Percentiles rank a stretch among this genome's conserved stretches.
phyloP scores from a whole-genome alignment of 1,139 yeast genomes.

The Diutina pseudorugosa region DNA sequence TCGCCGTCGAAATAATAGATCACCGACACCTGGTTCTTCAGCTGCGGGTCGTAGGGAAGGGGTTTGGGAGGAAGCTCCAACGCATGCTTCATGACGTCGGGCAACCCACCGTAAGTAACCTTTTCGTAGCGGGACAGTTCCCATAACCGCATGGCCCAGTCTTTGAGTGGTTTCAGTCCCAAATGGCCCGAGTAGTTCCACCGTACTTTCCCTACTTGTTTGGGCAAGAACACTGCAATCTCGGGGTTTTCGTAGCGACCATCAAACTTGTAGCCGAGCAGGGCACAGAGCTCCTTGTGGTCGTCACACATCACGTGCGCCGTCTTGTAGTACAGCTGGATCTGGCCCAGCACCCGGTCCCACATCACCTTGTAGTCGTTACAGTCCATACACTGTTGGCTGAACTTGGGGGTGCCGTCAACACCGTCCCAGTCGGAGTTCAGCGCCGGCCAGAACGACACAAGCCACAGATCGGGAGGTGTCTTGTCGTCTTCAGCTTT shows the following conservation, averaged over 20 bases:
- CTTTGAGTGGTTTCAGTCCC: conserved; percentile 18
- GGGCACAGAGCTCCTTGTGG: conserved; percentile 36
- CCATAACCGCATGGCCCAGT: conserved; percentile 20
- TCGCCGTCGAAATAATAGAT: conserved; percentile 44
- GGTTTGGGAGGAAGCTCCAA: conserved; percentile 13
- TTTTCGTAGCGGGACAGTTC: conserved; percentile 27
- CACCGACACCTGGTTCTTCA: conserved; percentile 32
- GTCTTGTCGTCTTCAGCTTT: conserved; percentile 6
- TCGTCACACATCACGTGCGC: conserved; percentile 51
- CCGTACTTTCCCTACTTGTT: conserved; percentile 20
- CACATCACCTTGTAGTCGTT: conserved; percentile 39
- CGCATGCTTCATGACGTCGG: conserved; percentile 23
- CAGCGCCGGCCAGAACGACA: conserved; percentile 54
- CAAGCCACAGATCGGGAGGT: conserved; percentile 30
- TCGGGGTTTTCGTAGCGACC: conserved; percentile 13
- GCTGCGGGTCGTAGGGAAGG: conserved; percentile 4
- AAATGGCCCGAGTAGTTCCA: conserved; percentile 22
- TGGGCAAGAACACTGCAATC: conserved; percentile 30
- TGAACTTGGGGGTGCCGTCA: conserved; percentile 14
- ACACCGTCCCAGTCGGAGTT: conserved; percentile 24
- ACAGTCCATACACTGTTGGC: conserved; percentile 34
- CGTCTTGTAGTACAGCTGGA: conserved; percentile 29
- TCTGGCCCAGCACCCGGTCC: conserved; percentile 42
- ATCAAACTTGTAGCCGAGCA: conserved; percentile 27
- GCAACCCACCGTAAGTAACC: conserved; percentile 25